Conservation (phyloP, 2,329 filamentous ascomycete genomes). For the Botrytis hyacinthi region DNA sequence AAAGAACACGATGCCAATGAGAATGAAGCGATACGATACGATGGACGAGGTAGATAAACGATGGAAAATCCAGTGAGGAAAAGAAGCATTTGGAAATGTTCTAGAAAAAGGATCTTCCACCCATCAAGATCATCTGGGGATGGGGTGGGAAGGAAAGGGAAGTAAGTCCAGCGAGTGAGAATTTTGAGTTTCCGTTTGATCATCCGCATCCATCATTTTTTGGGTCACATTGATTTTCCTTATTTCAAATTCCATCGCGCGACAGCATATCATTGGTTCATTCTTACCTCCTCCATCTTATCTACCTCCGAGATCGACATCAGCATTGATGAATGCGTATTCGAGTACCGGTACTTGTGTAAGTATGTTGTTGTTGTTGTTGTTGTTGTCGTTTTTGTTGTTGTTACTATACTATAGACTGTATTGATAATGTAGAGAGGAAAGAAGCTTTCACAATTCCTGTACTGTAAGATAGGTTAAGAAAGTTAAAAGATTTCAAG, state of each 20-base stretch:
- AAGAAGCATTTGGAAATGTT: not conserved
- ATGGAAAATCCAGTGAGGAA: no score
- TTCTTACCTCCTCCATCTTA: not conserved
- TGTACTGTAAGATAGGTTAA: accelerated
- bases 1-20: not conserved
- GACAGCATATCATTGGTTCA: not conserved
- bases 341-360: no score
- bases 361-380: no score
- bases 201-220: not conserved
- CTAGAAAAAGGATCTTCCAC: not conserved
- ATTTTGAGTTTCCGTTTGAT: not conserved
- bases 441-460: no score
- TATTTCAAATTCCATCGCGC: not conserved
- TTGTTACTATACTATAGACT: no score
- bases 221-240: not conserved
- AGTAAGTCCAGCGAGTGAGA: no score
- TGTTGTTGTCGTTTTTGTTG: no score
- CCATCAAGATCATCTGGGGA: no score
- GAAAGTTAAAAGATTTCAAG: not conserved
- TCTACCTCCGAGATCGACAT: not conserved
- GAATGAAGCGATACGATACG: no score
- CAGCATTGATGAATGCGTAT: no score
- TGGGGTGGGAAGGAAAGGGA: no score
- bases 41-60: no score
- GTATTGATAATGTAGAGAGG: not conserved